Evolutionary conservation across 2,329 filamentous ascomycete genomes (phyloP).

Genomic region (Pyrenophora seminiperda): DNA sequence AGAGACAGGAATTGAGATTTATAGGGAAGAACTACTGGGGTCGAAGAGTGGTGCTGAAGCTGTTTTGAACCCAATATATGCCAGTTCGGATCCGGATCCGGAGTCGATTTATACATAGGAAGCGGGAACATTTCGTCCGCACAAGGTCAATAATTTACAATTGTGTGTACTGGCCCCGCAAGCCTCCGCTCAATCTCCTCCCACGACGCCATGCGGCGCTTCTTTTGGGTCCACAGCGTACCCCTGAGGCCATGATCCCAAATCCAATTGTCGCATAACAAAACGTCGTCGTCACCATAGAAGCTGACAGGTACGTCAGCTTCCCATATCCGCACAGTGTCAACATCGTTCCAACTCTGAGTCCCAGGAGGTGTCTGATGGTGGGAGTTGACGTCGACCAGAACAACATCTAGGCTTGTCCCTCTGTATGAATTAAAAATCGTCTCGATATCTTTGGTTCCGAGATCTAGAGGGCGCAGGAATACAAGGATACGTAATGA

Average conservation of each 20-base stretch:
- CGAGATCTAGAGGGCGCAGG: slow-evolving; percentile 20
- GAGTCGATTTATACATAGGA: too few species aligned
- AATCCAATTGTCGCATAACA: slow-evolving; percentile 33
- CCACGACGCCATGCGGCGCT: slow-evolving; percentile 33
- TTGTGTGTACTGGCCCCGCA: slow-evolving; percentile 17
- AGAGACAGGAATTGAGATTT: not conserved
- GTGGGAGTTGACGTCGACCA: slow-evolving; percentile 34
- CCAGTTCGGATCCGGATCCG: not conserved
- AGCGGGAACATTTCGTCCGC: too few species aligned
- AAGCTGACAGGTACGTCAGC: slow-evolving; percentile 36
- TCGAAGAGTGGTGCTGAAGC: too few species aligned
- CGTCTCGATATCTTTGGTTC: slow-evolving; percentile 21
- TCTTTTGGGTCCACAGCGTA: slow-evolving; percentile 26
- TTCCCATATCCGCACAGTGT: slow-evolving; percentile 35
- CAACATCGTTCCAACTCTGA: slow-evolving; percentile 27
- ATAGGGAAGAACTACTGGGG: not conserved
- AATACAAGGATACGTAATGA: slow-evolving; percentile 27
- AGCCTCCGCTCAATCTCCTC: slow-evolving; percentile 19
- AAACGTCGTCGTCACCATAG: slow-evolving; percentile 33
- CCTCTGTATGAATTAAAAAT: slow-evolving; percentile 30
- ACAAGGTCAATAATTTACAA: not conserved
- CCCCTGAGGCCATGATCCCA: slow-evolving; percentile 32
- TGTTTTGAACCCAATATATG: too few species aligned
- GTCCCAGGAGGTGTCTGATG: slow-evolving; percentile 29
- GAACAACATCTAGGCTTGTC: slow-evolving; percentile 26